Base-by-base conservation (phyloP, 2,329 filamentous ascomycete genomes). In the Fusarium longipes region DNA sequence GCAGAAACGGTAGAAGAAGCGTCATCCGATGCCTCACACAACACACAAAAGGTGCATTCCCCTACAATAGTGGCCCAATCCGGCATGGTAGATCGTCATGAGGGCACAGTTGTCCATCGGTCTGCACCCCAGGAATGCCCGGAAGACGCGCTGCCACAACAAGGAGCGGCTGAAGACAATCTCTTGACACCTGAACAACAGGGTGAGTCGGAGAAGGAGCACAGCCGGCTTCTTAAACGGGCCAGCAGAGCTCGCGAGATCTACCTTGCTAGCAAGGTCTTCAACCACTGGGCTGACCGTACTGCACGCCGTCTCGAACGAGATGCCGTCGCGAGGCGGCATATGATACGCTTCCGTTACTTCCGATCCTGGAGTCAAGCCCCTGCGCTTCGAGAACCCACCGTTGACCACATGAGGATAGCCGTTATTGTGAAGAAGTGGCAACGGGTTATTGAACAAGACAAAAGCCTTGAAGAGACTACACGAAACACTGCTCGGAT, bases 321-420 rank as follows among this genome's bases (percentile, higher is more conserved):
- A 38, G 92, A 91, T 6, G 87, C 86, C 6, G 83, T 88, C 39
- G 92, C 91, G 20, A 85, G 91, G 64, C 83, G 87, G 63, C 91
- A 93, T 74, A 87, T 94, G 61, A 79, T 96, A 53, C 84, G 89
- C 55, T 87, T 81, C 58, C 80, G 81, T 12, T 80, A 76, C 54
- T 80, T 80, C 53, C 71, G 72, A 38, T 73, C 74, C 35, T 80
- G 78, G 78, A 76, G 71, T 30, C 74, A 77, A 49, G 71, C 72
- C 8, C 78, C 78, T 15, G 72, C 62, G 29, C 71, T 74, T 12
- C 74, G 69, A 18, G 64, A 74, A 8, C 76, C 77, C 5, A 70
- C 62, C 2, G 62, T 70, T 6, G 76, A 77, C n/a, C 69, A 74
- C 18, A 65, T 80, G 49, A 75, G 70, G 40, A 71, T 70, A 7